These are phyloP conservation scores for Dissophora globulifera DNA, from an alignment of 192 early-diverging fungal species.

Conservation along the genomic window DNA sequence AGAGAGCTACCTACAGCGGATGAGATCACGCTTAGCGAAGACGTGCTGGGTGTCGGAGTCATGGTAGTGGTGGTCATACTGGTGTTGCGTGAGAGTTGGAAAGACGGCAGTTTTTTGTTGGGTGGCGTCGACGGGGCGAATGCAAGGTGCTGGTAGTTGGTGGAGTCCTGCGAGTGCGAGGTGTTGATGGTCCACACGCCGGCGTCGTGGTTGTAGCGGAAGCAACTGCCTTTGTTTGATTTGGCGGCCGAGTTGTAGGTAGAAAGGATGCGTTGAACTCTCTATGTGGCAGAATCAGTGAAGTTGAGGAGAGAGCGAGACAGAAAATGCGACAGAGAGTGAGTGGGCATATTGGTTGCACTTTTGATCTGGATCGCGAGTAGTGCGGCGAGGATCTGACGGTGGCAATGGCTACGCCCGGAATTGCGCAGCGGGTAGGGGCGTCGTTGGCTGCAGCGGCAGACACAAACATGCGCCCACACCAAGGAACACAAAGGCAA, in stretches of 20 bases:
- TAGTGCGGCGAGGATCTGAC: background rate
- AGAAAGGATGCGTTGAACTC: conserved; percentile 43
- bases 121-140: conserved; percentile 1
- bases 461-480: too few species aligned
- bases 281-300: conserved; percentile 6
- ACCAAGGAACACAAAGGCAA: too few species aligned
- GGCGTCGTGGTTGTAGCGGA: conserved; percentile 28
- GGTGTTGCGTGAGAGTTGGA: conserved; percentile 46
- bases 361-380: background rate
- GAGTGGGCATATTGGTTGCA: background rate
- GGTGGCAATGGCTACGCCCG: too few species aligned
- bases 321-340: conserved; percentile 2
- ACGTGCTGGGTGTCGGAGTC: conserved; percentile 39
- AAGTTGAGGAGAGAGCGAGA: too few species aligned
- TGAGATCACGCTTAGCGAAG: conserved; percentile 48
- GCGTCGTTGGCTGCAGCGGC: too few species aligned
- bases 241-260: conserved; percentile 27
- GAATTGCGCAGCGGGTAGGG: too few species aligned
- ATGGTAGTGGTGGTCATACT: conserved; percentile 31
- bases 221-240: conserved; percentile 39
- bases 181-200: conserved; percentile 35
- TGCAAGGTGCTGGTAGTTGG: background rate
- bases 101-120: conserved; percentile 34
- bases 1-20: conserved; percentile 42
- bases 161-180: conserved; percentile 9